Conservation (phyloP, 202 grass and related monocot genomes). For the Panicum virgatum region DNA sequence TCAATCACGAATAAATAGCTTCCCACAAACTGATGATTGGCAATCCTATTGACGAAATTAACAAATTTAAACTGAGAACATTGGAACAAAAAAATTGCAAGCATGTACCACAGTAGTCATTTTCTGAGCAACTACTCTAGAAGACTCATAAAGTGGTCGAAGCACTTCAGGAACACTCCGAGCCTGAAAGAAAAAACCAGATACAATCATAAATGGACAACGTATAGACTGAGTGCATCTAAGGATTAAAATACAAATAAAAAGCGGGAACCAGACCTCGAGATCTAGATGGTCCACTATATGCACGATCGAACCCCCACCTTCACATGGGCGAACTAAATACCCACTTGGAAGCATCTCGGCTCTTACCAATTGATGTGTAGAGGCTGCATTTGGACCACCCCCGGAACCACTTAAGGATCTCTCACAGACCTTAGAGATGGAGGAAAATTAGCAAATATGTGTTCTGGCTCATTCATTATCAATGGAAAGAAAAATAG, state of each 20-base stretch:
- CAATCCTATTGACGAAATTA: slow-evolving; percentile 2
- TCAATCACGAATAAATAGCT: slow-evolving; percentile 23
- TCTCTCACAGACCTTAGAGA: slow-evolving; percentile 83
- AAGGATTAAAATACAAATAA: neutral
- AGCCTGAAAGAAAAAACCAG: slow-evolving; percentile 51
- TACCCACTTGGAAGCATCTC: slow-evolving; percentile 97
- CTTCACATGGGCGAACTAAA: slow-evolving; percentile 89
- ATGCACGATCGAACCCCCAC: slow-evolving; percentile 89
- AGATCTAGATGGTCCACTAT: slow-evolving; percentile 98
- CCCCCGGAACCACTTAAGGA: slow-evolving; percentile 92
- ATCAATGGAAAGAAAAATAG: neutral
- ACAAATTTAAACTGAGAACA: neutral
- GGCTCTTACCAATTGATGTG: slow-evolving; percentile 91
- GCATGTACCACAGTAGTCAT: slow-evolving; percentile 76
- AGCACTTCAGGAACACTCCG: slow-evolving; percentile 93
- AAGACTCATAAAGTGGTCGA: slow-evolving; percentile 87
- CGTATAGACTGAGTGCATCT: neutral
- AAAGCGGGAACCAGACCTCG: slow-evolving; percentile 53
- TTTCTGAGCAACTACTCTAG: slow-evolving; percentile 91
- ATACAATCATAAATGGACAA: neutral
- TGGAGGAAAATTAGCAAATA: slow-evolving; percentile 32
- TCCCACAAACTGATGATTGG: slow-evolving; percentile 10
- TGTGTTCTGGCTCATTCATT: neutral
- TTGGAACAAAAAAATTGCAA: neutral
- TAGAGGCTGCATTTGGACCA: slow-evolving; percentile 70